Evolutionary conservation across 2,329 filamentous ascomycete genomes (phyloP).

Genomic region (Fusarium illudens): DNA sequence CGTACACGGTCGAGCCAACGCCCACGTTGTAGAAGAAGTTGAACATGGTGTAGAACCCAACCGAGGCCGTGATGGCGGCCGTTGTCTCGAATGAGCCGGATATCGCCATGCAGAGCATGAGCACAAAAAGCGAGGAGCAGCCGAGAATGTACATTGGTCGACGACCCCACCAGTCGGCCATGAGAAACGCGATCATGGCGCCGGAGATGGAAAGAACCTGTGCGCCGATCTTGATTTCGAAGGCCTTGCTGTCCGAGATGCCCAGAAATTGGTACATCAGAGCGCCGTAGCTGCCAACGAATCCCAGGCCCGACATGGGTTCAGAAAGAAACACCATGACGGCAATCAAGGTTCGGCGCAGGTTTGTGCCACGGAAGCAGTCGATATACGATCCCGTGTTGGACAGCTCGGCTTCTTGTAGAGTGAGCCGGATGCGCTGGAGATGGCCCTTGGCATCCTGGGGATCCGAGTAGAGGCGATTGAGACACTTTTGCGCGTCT

Average conservation of each 20-base stretch:
- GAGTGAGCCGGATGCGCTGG: conserved; percentile 57
- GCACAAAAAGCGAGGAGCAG: conserved; percentile 30
- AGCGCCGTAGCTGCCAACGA: conserved; percentile 54
- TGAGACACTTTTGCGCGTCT: conserved; percentile 56
- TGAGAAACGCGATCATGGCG: conserved; percentile 40
- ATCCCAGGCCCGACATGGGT: conserved; percentile 54
- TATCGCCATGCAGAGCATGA: conserved; percentile 44
- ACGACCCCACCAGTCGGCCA: conserved; percentile 41
- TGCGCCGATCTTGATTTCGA: conserved; percentile 42
- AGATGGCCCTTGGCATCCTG: conserved; percentile 50
- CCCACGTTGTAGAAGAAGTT: conserved; percentile 53
- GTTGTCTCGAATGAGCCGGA: conserved; percentile 36
- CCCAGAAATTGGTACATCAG: conserved; percentile 46
- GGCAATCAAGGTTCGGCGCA: conserved; percentile 53
- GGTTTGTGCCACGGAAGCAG: conserved; percentile 55
- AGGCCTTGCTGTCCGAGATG: conserved; percentile 40
- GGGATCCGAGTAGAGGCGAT: conserved; percentile 55
- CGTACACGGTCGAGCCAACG: conserved; percentile 53
- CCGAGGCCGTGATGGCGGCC: conserved; percentile 37
- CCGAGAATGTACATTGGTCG: conserved; percentile 43
- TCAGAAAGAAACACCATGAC: conserved; percentile 54
- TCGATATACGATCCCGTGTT: conserved; percentile 50
- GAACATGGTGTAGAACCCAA: conserved; percentile 51
- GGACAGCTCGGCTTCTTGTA: conserved; percentile 50
- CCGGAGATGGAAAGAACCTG: conserved; percentile 44